Conservation (phyloP, 805 yeast species). For the Martiniozyma abietophila region DNA sequence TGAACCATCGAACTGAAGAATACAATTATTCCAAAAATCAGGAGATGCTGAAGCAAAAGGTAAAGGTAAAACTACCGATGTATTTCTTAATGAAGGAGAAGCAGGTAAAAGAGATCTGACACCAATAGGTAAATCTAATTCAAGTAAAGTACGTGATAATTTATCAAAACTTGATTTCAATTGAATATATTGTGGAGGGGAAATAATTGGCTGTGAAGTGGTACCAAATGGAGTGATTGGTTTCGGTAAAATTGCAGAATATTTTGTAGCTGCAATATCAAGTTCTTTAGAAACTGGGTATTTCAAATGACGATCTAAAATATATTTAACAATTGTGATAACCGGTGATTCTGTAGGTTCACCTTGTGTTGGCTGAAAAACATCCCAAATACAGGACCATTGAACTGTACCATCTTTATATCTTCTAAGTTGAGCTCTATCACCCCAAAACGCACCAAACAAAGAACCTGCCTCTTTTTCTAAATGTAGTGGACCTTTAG, state of each 20-base stretch:
- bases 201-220: constrained; percentile 38
- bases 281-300: constrained; percentile 26
- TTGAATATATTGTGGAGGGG: constrained; percentile 32
- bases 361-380: constrained; percentile 20
- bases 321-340: constrained; percentile 52
- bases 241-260: constrained; percentile 45
- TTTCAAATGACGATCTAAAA: constrained; percentile 52
- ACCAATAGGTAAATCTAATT: constrained; percentile 54
- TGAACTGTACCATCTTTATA: constrained; percentile 88
- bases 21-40: constrained; percentile 69
- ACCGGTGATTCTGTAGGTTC: constrained; percentile 49
- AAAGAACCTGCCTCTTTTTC: constrained; percentile 48
- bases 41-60: constrained; percentile 72
- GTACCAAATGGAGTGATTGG: constrained; percentile 52
- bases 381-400: constrained; percentile 84
- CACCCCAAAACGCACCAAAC: constrained; percentile 87
- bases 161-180: constrained; percentile 43
- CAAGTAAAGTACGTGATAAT: constrained; percentile 35
- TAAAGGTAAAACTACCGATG: constrained; percentile 71
- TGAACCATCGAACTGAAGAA: constrained; percentile 83
- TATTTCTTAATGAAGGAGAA: constrained; percentile 63
- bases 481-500: constrained; percentile 72
- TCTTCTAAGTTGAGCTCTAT: constrained; percentile 73
- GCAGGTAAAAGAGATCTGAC: constrained; percentile 66
- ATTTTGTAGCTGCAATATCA: constrained; percentile 31